These are phyloP conservation scores for Colletotrichum lupini DNA, from an alignment of 2,329 filamentous ascomycete species.

Conservation along the genomic window DNA sequence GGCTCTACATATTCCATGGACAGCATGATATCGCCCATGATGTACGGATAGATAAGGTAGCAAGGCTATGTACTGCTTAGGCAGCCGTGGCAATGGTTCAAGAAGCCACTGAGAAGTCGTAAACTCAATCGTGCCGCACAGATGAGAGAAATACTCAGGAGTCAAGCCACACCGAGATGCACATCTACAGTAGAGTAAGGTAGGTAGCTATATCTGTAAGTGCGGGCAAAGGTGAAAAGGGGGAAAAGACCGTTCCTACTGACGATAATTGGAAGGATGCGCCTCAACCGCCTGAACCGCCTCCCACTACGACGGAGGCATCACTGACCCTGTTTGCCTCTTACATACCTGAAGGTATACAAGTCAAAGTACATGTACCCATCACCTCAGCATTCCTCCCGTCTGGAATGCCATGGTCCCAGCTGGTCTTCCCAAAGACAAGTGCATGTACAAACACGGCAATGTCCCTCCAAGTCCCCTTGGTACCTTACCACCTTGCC, in stretches of 20 bases:
- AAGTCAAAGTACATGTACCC: not conserved
- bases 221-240: not conserved
- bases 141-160: not conserved
- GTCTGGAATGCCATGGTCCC: conserved; percentile 24
- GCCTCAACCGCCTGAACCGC: not conserved
- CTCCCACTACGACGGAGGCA: not conserved
- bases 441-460: not conserved
- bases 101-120: no score
- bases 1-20: not conserved
- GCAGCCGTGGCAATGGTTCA: no score
- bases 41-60: not conserved
- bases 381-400: not conserved
- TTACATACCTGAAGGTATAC: not conserved
- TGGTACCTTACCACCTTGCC: no score
- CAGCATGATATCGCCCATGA: not conserved
- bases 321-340: not conserved
- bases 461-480: not conserved
- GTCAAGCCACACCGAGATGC: not conserved
- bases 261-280: not conserved
- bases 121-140: not conserved
- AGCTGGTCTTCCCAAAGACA: conserved; percentile 17
- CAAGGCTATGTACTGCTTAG: no score
- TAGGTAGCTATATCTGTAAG: not conserved
- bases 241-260: not conserved
- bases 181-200: not conserved